Base-by-base conservation (phyloP, 257 asterid species). In the Salvia splendens region DNA sequence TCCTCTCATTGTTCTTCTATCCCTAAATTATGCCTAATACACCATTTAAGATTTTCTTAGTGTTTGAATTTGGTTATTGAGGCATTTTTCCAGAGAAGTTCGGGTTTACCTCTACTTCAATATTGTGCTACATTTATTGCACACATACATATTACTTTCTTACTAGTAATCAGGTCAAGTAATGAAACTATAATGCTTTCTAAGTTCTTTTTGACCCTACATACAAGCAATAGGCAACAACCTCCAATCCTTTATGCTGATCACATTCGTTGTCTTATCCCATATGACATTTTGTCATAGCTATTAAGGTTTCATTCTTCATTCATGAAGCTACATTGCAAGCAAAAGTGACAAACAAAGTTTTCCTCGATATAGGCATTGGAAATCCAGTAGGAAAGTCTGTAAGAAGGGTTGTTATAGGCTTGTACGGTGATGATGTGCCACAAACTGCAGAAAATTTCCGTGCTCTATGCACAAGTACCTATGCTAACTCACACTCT, bases 391-490 rank as follows among this genome's bases (percentile, higher is more conserved):
- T 87, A 7, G 97, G 97, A 38, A 87, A 91, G 85, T 88, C 74
- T 67, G 96, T 72, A 69, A 96, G 99, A 71, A 89, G 87, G 85
- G 69, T 94, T 82, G 96, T 88, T 20, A 88, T 94, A 75, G 99
- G 99, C 70, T 82, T 94, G 78, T 88, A 70, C 71, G 99, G 97
- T 56, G 96, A 94, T 69, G 99, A 82, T 43, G 99, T 94, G 80
- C 99, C 99, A 10, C 87, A 86, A 79, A 94, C 99, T 41, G 89
- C 79, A 7, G 99, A 91, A 75, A 94, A 94, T 62, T 94, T 94
- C 89, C 96, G 97, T 70, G 96, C 99, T 76, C 75, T 94, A 55
- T 94, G 97, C 84, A 94, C 97, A 77, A 97, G 80, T 82, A 66
- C 53, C 7, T 77, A 30, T 56, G 67, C 58, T 16, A 0, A 11